These are phyloP conservation scores for Pleurotus djamor DNA, from an alignment of 768 basidiomycete genomes.

Conservation along the genomic window DNA sequence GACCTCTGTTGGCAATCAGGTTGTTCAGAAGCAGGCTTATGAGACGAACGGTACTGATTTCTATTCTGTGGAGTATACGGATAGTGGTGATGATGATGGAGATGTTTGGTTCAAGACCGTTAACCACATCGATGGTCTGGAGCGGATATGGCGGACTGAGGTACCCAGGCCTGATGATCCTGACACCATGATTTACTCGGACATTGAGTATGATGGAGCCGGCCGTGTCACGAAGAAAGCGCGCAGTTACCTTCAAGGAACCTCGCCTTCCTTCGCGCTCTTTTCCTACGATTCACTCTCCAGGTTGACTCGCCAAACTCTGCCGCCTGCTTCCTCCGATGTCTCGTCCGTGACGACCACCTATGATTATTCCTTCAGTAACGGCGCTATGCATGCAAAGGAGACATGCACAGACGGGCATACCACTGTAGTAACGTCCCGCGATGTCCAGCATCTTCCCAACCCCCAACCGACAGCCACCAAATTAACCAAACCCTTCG, in stretches of 20 bases:
- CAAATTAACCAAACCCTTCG: slow-evolving; percentile 8
- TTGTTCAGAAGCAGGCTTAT: background rate
- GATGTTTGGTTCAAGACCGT: background rate
- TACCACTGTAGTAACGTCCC: background rate
- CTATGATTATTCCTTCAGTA: background rate
- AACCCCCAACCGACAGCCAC: slow-evolving; percentile 9
- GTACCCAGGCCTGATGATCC: background rate
- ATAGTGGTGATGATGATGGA: background rate
- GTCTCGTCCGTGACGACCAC: background rate
- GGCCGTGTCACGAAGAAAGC: background rate
- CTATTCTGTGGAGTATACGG: background rate
- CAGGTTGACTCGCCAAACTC: slow-evolving; percentile 2
- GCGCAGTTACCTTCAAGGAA: slow-evolving; percentile 2
- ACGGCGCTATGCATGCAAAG: background rate
- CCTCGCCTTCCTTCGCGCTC: background rate
- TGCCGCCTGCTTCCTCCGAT: slow-evolving; percentile 5
- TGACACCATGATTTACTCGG: background rate
- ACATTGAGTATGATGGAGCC: slow-evolving; percentile 1
- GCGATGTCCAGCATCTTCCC: slow-evolving; percentile 6
- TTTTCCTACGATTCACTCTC: slow-evolving; percentile 11
- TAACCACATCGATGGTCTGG: background rate
- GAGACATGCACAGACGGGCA: background rate
- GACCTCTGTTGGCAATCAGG: background rate
- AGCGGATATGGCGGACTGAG: slow-evolving; percentile 1
- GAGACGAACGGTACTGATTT: background rate